These are phyloP conservation scores for Tillandsia fasciculata DNA, from an alignment of 176 grass and related monocot species.

Conservation along the genomic window DNA sequence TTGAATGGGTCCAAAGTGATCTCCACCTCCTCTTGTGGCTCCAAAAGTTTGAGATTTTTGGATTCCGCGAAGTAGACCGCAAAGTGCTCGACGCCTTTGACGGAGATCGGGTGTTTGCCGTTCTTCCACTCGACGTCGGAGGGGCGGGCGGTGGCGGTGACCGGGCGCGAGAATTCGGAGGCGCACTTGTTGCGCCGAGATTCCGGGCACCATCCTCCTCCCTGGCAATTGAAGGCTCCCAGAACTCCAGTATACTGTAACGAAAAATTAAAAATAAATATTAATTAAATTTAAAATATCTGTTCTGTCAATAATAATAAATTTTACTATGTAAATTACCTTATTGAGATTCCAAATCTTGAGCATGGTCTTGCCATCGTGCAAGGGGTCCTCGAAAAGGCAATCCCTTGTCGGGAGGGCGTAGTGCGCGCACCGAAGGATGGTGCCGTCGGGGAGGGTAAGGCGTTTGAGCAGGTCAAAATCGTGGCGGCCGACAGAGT, in stretches of 20 bases:
- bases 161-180: slow-evolving; percentile 34
- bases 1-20: slow-evolving; percentile 54
- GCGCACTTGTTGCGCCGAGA: slow-evolving; percentile 55
- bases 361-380: slow-evolving; percentile 64
- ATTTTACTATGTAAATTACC: slow-evolving; percentile 2
- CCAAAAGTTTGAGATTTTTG: slow-evolving; percentile 36
- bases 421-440: slow-evolving; percentile 58
- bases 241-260: slow-evolving; percentile 60
- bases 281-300: no score
- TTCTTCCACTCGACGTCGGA: slow-evolving; percentile 73
- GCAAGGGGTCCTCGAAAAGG: slow-evolving; percentile 64
- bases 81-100: slow-evolving; percentile 34
- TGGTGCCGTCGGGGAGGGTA: slow-evolving; percentile 58
- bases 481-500: slow-evolving; percentile 67
- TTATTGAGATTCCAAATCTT: slow-evolving; percentile 88
- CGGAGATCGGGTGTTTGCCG: slow-evolving; percentile 17
- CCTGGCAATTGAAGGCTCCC: slow-evolving; percentile 90
- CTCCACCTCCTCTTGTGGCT: slow-evolving; percentile 37
- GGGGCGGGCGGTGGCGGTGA: slow-evolving; percentile 34
- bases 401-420: slow-evolving; percentile 74
- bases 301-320: no score
- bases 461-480: slow-evolving; percentile 60
- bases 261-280: not conserved
- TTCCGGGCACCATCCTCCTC: slow-evolving; percentile 82
- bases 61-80: slow-evolving; percentile 46